These are phyloP conservation scores for Stagonosporopsis cucurbitacearum DNA, from an alignment of 2,329 filamentous ascomycete genomes.

Conservation along the genomic window DNA sequence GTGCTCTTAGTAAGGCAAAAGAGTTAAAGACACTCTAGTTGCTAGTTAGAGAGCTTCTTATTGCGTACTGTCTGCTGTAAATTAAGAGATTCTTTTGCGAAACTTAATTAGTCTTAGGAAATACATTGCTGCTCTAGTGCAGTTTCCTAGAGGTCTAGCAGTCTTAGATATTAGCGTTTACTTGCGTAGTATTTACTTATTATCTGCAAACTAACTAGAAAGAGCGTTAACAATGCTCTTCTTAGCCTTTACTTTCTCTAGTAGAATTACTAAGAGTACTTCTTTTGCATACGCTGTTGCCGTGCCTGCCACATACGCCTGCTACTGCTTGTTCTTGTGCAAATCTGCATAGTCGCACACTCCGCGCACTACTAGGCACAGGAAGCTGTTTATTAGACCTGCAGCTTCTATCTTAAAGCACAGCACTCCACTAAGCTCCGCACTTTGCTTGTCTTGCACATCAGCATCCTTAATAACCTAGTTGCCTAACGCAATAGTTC, in stretches of 20 bases:
- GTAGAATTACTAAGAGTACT: neutral
- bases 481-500: constrained; percentile 12
- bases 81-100: constrained; percentile 4
- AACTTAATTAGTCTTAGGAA: neutral
- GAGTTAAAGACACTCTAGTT: constrained; percentile 28
- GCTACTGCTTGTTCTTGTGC: no score
- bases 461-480: constrained; percentile 12
- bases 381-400: no score
- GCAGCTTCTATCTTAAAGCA: constrained; percentile 8
- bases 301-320: no score
- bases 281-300: no score
- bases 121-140: no score
- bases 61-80: constrained; percentile 21
- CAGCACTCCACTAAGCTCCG: constrained; percentile 14
- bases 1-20: constrained; percentile 27
- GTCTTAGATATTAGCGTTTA: no score
- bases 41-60: constrained; percentile 22
- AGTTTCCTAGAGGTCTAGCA: no score
- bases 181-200: no score
- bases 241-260: neutral
- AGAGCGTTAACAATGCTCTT: constrained; percentile 11
- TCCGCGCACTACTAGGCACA: no score
- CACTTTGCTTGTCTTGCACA: constrained; percentile 3
- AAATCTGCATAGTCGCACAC: no score
- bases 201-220: constrained; percentile 12